A percentile compares a stretch with the other conserved stretches of the same genome.
These are phyloP conservation scores for Catunica adiposa DNA, from an alignment of 2,329 filamentous ascomycete species.

Conservation along the genomic window DNA sequence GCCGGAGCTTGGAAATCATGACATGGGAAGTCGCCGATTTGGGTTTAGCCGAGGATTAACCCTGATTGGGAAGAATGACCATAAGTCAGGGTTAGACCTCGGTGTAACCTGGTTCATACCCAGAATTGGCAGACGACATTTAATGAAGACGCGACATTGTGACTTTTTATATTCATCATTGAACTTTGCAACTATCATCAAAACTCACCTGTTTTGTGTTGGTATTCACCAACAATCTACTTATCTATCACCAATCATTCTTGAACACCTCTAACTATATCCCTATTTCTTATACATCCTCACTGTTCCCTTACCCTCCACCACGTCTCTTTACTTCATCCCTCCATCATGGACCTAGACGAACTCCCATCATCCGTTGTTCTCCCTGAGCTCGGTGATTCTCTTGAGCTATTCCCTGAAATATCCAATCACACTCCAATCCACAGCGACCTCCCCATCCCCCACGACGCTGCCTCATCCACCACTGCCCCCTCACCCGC, in stretches of 20 bases:
- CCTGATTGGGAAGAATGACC: neutral
- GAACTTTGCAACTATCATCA: neutral
- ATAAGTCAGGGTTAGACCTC: constrained; percentile 9
- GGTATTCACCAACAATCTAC: neutral
- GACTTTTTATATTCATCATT: neutral
- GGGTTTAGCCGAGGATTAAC: neutral
- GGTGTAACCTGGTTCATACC: neutral
- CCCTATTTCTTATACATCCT: neutral
- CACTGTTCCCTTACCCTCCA: neutral
- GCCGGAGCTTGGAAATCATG: neutral
- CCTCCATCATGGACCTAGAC: constrained; percentile 11
- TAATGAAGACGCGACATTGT: neutral
- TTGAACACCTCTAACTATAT: neutral
- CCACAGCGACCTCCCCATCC: constrained; percentile 1
- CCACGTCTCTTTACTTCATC: no score
- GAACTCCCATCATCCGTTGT: constrained; percentile 11
- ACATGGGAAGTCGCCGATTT: neutral
- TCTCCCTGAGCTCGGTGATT: constrained; percentile 10
- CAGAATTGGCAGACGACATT: neutral
- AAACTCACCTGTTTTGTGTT: neutral
- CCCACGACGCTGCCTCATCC: constrained; percentile 4
- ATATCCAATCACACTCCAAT: constrained; percentile 1
- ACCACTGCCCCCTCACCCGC: constrained; percentile 2
- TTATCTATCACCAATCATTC: neutral
- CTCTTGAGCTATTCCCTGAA: constrained; percentile 11